Percentiles rank a stretch among this genome's conserved stretches.
Evolutionary conservation across 148 eudicot genomes (phyloP).

Genomic region (Mesembryanthemum crystallinum): DNA sequence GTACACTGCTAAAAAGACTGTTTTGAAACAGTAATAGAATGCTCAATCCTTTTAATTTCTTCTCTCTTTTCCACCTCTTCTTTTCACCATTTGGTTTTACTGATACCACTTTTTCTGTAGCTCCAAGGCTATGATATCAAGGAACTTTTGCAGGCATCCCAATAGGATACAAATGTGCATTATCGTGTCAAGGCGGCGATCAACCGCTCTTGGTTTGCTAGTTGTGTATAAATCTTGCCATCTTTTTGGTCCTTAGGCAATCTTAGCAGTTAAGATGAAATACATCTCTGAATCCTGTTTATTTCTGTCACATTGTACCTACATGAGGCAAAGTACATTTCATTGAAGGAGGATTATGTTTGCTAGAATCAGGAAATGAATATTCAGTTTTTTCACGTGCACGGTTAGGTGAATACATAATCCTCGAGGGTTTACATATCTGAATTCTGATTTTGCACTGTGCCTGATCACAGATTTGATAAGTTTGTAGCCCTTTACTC

Average conservation of each 20-base stretch:
- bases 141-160: slow-evolving; percentile 62
- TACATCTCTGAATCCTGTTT: not conserved
- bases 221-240: not conserved
- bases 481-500: no score
- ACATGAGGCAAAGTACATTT: not conserved
- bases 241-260: not conserved
- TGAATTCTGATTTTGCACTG: no score
- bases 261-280: not conserved
- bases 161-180: slow-evolving; percentile 18
- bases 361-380: not conserved
- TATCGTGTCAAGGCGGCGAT: not conserved
- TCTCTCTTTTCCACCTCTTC: not conserved
- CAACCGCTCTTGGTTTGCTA: not conserved
- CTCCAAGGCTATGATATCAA: slow-evolving; percentile 91
- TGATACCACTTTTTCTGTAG: slow-evolving; percentile 33
- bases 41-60: not conserved
- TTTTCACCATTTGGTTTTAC: not conserved
- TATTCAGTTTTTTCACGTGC: not conserved
- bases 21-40: not conserved
- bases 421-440: no score
- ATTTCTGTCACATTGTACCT: not conserved
- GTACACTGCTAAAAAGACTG: not conserved
- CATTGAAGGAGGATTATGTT: not conserved
- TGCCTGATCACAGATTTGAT: no score
- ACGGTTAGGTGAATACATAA: no score